Conservation (phyloP, 345 rosid species). For the Citrus maxima region DNA sequence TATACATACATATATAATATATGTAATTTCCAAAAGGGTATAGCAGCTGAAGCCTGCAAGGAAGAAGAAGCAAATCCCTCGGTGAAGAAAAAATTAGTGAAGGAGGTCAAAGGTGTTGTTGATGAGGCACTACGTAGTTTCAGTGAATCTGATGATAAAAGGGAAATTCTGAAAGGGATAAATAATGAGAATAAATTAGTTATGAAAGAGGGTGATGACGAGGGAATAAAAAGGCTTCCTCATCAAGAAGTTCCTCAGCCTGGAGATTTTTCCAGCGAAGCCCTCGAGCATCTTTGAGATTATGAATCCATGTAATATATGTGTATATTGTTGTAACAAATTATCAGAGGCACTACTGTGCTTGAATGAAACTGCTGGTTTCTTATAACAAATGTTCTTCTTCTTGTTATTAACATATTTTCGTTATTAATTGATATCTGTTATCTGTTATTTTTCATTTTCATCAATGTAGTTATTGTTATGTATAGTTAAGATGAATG, state of each 20-base stretch:
- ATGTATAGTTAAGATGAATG: no score
- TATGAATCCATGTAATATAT: background rate
- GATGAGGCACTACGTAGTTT: constrained; percentile 3
- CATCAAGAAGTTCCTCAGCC: constrained; percentile 37
- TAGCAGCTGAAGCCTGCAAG: no score
- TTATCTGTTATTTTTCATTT: no score
- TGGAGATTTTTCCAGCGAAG: constrained; percentile 28
- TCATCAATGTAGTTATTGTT: no score
- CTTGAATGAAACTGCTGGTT: no score
- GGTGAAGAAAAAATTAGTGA: background rate
- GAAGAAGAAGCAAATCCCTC: no score
- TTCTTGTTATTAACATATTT: no score
- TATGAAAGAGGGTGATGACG: background rate
- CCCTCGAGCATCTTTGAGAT: constrained; percentile 21
- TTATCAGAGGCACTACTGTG: no score
- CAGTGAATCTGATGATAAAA: background rate
- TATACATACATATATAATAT: no score
- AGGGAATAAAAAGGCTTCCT: constrained; percentile 21
- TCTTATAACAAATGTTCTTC: background rate
- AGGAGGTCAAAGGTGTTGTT: constrained; percentile 33
- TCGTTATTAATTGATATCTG: no score
- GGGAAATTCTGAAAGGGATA: background rate
- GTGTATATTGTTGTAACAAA: no score
- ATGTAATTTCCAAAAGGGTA: no score
- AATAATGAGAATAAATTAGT: background rate